Conservation (phyloP, 2,329 filamentous ascomycete species). For the Fusarium oxysporum region DNA sequence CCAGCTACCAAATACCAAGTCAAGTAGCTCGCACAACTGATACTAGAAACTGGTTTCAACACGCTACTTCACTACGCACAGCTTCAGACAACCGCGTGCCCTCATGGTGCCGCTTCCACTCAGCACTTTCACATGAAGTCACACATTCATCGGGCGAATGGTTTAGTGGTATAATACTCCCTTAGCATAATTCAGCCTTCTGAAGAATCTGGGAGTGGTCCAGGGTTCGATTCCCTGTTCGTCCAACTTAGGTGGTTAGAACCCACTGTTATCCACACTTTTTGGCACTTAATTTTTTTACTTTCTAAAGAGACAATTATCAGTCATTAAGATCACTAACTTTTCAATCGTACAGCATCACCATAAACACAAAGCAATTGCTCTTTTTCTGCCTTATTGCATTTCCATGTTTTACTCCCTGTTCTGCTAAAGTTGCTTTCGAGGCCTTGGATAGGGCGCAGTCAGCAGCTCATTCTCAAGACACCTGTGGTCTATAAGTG, state of each 20-base stretch:
- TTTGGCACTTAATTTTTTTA: neutral
- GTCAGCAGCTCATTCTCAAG: neutral
- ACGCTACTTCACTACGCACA: neutral
- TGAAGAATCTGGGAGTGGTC: constrained; percentile 29
- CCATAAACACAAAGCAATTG: rapidly evolving
- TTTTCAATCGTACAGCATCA: neutral
- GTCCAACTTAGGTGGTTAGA: constrained; percentile 27
- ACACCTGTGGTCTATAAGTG: neutral
- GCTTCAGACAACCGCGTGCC: rapidly evolving
- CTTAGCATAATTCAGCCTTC: constrained; percentile 25
- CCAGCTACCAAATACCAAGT: too few relatives aligned
- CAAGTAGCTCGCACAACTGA: neutral
- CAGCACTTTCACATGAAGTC: rapidly evolving
- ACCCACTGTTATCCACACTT: constrained; percentile 11
- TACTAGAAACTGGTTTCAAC: neutral
- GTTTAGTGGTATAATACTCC: constrained; percentile 42
- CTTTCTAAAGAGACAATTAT: neutral
- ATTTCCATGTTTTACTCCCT: neutral
- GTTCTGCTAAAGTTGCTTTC: neutral
- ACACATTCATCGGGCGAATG: constrained; percentile 32
- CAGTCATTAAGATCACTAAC: neutral
- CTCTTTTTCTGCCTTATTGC: too few relatives aligned
- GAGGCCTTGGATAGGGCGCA: neutral
- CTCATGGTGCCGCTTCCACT: constrained; percentile 3
- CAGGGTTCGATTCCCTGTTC: constrained; percentile 37